Evolutionary conservation across 1,284 basidiomycete genomes (phyloP).

Genomic region (Pulveroboletus sp.): DNA sequence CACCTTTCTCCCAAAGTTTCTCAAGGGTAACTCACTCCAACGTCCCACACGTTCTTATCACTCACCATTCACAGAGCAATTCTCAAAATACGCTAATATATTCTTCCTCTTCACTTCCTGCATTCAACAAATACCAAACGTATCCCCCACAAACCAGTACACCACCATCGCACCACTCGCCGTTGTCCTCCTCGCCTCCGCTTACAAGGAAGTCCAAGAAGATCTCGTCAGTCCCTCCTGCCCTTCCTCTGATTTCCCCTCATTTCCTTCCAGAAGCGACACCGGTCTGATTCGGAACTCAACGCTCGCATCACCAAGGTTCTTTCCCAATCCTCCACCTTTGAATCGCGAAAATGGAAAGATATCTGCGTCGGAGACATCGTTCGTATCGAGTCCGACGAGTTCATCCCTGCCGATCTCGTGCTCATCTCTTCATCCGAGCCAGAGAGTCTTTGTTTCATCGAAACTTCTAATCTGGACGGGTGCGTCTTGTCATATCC

Average conservation of each 20-base stretch:
- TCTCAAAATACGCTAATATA: slow-evolving; percentile 97
- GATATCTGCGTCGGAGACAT: slow-evolving; percentile 91
- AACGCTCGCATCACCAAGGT: slow-evolving; percentile 85
- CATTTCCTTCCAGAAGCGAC: slow-evolving; percentile 71
- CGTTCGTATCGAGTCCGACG: slow-evolving; percentile 86
- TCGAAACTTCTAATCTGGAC: slow-evolving; percentile 96
- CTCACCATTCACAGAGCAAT: slow-evolving; percentile 70
- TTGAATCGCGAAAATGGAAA: slow-evolving; percentile 83
- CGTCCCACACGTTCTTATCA: neutral
- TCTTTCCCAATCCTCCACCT: slow-evolving; percentile 62
- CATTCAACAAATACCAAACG: slow-evolving; percentile 97
- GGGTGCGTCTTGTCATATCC: slow-evolving; percentile 55
- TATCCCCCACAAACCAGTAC: slow-evolving; percentile 94
- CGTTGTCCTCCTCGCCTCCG: slow-evolving; percentile 90
- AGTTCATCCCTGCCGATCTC: slow-evolving; percentile 96
- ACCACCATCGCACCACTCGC: slow-evolving; percentile 94
- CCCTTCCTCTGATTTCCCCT: neutral
- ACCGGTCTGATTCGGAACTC: slow-evolving; percentile 91
- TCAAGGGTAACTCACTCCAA: slow-evolving; percentile 60
- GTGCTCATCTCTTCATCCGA: slow-evolving; percentile 88
- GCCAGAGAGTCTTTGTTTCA: slow-evolving; percentile 95
- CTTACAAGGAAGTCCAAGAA: slow-evolving; percentile 95
- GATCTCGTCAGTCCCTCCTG: slow-evolving; percentile 60
- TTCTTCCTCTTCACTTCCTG: slow-evolving; percentile 99
- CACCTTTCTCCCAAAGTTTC: slow-evolving; percentile 92